A percentile compares a stretch with the other conserved stretches of the same genome.
These are phyloP conservation scores for Acacia confusa DNA, from an alignment of 306 rosid genomes.

Conservation along the genomic window DNA sequence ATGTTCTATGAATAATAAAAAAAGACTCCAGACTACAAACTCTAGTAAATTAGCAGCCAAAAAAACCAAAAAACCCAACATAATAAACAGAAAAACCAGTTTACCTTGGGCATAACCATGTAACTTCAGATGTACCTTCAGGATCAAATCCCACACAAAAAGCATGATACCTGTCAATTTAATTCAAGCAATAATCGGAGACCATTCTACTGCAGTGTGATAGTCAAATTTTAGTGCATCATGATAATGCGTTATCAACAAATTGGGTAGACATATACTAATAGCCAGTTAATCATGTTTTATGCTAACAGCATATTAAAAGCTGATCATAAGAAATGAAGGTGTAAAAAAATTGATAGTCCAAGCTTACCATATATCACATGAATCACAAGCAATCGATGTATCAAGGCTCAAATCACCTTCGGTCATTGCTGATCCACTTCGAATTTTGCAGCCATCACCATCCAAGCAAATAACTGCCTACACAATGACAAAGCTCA, in stretches of 20 bases:
- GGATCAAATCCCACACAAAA: slow-evolving; percentile 96
- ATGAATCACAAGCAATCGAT: slow-evolving; percentile 97
- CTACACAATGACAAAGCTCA: slow-evolving; percentile 58
- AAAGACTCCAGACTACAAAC: slow-evolving; percentile 17
- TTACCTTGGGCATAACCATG: slow-evolving; percentile 99
- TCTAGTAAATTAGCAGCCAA: neutral
- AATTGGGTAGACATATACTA: neutral
- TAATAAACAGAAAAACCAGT: slow-evolving; percentile 24
- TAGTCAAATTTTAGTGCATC: neutral
- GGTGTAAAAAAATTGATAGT: neutral
- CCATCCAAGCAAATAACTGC: slow-evolving; percentile 98
- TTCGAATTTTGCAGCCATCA: slow-evolving; percentile 84
- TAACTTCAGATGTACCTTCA: slow-evolving; percentile 70
- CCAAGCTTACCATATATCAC: slow-evolving; percentile 73
- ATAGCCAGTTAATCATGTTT: neutral
- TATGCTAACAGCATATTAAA: neutral
- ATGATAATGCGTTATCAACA: neutral
- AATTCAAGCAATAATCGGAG: slow-evolving; percentile 35
- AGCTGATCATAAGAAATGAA: neutral
- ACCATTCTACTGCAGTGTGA: neutral
- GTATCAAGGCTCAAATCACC: slow-evolving; percentile 81
- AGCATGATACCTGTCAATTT: slow-evolving; percentile 88
- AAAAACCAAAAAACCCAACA: neutral
- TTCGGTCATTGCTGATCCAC: slow-evolving; percentile 52
- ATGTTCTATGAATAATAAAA: slow-evolving; percentile 23